Base-by-base conservation (phyloP, 305 asterid species). In the Fraxinus velutina region DNA sequence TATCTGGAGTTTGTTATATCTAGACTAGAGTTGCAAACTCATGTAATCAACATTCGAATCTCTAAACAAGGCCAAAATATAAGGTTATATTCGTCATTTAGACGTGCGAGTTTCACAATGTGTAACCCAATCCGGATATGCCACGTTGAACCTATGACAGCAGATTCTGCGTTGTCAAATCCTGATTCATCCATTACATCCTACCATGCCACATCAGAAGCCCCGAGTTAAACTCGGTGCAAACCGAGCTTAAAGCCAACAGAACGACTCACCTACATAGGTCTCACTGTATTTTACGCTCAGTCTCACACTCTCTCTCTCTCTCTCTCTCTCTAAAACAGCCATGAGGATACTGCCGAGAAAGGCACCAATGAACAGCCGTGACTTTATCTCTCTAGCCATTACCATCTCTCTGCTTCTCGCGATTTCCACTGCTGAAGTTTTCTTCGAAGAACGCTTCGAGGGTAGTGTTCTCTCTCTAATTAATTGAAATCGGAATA, bases 391-490 rank as follows among this genome's bases (percentile, higher is more conserved):
- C 84, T 76, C 87, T 81, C 84, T 93, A 47, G 85, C 85, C 79
- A 7, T 90, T 57, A 75, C 90, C 13, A 79, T 93, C 10, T 89
- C 91, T 79, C 89, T 94, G 27, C 85, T 92, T 7, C 72, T 94
- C 24, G 89, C 87, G 24, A 44, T 85, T 73, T 85, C 93, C 39
- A 89, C 97, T 0, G 97, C 98, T 27, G 85, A 85, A 79, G 94
- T 94, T 15, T 85, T 93, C 89, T 96, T 96, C 88, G 97, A 96
- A 90, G 99, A 96, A 85, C 97, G 95, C 19, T 96, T 96, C 50
- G 88, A 89, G 15, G 99, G 99, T 96, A 90, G 29, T 5, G 1
- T 36, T 77, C 4, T 71, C 55, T 37, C 68, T 60, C 8, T 22
- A 50, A 70, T 70, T 29, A 29, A 70, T 70, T 5, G 6, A 70